Evolutionary conservation across 495 filamentous ascomycete genomes (phyloP).

Genomic region (Penicillium bialowiezense): DNA sequence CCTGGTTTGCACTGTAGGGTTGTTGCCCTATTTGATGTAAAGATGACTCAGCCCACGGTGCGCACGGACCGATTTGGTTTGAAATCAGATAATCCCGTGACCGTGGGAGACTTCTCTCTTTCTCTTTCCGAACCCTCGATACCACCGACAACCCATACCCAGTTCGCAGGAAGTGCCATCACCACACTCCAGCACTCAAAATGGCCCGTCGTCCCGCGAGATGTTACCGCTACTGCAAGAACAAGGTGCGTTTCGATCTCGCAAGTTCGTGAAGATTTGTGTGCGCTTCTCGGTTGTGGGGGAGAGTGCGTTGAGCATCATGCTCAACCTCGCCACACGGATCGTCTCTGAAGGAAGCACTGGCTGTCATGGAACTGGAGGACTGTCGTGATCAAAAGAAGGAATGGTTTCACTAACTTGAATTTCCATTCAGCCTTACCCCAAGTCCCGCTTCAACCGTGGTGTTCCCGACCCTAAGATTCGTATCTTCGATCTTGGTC

Average conservation of each 20-base stretch:
- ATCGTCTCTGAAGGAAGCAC: neutral
- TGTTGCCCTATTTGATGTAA: conserved; percentile 45
- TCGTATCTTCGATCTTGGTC: conserved; percentile 97
- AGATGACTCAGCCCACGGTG: too few relatives aligned
- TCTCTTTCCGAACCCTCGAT: conserved; percentile 36
- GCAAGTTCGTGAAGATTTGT: conserved; percentile 26
- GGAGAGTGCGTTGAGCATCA: conserved; percentile 10
- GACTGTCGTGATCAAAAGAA: neutral
- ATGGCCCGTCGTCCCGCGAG: conserved; percentile 98
- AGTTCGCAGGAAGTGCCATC: conserved; percentile 55
- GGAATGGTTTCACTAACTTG: conserved; percentile 25
- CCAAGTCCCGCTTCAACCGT: conserved; percentile 99
- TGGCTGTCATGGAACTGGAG: neutral
- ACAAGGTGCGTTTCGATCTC: conserved; percentile 72
- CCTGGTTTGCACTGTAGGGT: conserved; percentile 40
- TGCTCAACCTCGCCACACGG: neutral
- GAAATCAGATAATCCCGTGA: conserved; percentile 49
- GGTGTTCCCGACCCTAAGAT: conserved; percentile 99
- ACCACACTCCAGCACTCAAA: conserved; percentile 64
- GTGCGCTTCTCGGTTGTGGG: conserved; percentile 36
- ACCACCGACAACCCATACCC: conserved; percentile 40
- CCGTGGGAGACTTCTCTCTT: conserved; percentile 32
- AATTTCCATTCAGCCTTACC: conserved; percentile 69
- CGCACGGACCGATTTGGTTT: too few relatives aligned
- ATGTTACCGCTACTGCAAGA: conserved; percentile 99